Evolutionary conservation across 2,329 filamentous ascomycete species (phyloP), one percentile per base, ranked within the genome.

Genomic region (Tolypocladium ovalisporum): DNA sequence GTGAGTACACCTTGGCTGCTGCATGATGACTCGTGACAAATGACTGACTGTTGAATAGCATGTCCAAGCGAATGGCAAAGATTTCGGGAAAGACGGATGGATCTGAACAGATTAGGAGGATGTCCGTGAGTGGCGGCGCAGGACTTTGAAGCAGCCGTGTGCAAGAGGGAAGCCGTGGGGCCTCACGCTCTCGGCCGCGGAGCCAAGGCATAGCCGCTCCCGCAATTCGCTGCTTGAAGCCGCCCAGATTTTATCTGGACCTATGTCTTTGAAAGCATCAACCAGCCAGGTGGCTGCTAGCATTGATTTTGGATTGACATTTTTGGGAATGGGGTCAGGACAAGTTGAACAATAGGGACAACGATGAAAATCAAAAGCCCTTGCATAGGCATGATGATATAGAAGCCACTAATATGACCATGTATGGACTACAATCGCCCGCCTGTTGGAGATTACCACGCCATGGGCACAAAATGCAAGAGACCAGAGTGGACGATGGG

Each of bases 41-140:
- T 44, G 19, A 55, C 54, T 55, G 15, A 55, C 54, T 34, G 6
- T 32, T 15, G 32, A 37, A 64, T 61, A 86, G 83, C 68, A 87
- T 87, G 84, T 83, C 83, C 27, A 84, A 81, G 74, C 78, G 81
- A 63, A 81, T 84, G 76, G 74, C 79, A n/a, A 73, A 76, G 61
- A 73, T 81, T 24, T 61, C 61, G 15, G 63, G 63, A 35, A 59
- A 58, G 55, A 49, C 44, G 2, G 59, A 63, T 54, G 65, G 67
- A 2, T 61, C 66, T 2, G 67, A 69, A 59, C 63, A 63, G 56
- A 59, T 68, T 19, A 62, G 66, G 55, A 62, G 66, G 24, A 60
- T 64, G 58, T 68, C 67, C 51, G 57, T 68, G 49, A 63, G 61
- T 55, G 60, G 36, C 40, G 51, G 39, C 37, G 39, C 32, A 27